Percentiles rank a stretch among this genome's conserved stretches.
These are phyloP conservation scores for Inosperma sp. DNA, from an alignment of 768 basidiomycete species.

Conservation along the genomic window DNA sequence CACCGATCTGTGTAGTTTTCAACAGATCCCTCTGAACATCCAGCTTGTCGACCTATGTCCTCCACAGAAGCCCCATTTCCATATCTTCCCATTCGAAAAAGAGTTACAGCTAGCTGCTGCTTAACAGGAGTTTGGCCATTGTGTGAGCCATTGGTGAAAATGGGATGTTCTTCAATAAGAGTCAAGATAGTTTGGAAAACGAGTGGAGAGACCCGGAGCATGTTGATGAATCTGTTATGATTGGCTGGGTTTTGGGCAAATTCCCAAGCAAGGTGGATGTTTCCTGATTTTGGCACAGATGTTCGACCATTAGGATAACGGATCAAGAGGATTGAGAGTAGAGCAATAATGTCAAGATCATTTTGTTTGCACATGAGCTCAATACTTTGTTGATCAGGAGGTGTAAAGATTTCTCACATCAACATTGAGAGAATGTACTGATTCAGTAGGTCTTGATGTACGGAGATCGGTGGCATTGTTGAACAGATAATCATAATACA, in stretches of 20 bases:
- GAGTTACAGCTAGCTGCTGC: constrained; percentile 26
- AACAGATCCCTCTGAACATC: constrained; percentile 28
- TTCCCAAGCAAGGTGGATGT: constrained; percentile 12
- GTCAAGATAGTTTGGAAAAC: constrained; percentile 24
- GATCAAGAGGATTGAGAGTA: no score
- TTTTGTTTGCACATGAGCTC: no score
- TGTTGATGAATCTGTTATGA: constrained; percentile 20
- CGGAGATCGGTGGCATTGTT: no score
- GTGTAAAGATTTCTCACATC: no score
- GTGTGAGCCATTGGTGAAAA: constrained; percentile 27
- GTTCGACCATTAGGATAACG: no score
- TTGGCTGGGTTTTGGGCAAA: constrained; percentile 24
- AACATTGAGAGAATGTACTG: no score
- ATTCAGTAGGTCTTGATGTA: no score
- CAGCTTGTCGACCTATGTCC: constrained; percentile 26
- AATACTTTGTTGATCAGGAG: no score
- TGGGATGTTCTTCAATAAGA: constrained; percentile 26
- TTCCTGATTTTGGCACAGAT: no score
- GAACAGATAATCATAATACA: no score
- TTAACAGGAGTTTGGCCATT: constrained; percentile 26
- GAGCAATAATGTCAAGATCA: no score
- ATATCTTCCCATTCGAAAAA: constrained; percentile 26
- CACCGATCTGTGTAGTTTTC: constrained; percentile 26
- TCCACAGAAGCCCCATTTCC: constrained; percentile 29
- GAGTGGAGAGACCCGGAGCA: constrained; percentile 24